These are phyloP conservation scores for Rhododendron molle DNA, from an alignment of 148 eudicot genomes.

Conservation along the genomic window DNA sequence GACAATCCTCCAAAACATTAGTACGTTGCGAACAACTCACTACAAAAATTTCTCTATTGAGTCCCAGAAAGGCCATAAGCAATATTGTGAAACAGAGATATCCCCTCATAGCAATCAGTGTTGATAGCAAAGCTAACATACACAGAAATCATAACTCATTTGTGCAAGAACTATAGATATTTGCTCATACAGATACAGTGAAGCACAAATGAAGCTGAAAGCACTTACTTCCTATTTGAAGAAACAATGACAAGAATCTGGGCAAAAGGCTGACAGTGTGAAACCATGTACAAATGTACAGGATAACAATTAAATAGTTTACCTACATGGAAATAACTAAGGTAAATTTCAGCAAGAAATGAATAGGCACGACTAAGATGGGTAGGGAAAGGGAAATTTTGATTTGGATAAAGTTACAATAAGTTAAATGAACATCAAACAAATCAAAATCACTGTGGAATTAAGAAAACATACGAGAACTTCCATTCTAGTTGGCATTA, in stretches of 20 bases:
- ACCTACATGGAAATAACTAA: background rate
- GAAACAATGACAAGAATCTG: background rate
- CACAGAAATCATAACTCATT: background rate
- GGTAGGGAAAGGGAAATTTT: background rate
- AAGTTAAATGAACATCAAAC: constrained; percentile 4
- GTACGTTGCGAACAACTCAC: background rate
- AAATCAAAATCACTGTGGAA: background rate
- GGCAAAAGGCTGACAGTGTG: background rate
- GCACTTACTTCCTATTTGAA: background rate
- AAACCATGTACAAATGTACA: background rate
- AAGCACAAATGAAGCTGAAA: background rate
- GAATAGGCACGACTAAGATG: background rate
- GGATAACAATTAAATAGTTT: background rate
- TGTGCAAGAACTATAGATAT: too few species aligned
- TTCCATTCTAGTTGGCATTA: background rate
- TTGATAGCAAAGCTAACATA: background rate
- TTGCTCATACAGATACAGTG: background rate
- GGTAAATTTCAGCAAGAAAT: background rate
- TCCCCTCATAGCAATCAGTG: background rate
- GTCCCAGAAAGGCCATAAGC: background rate
- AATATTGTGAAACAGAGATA: background rate
- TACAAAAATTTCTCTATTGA: background rate
- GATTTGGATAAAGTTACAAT: background rate
- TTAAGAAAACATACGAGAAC: background rate
- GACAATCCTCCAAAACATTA: background rate